Conservation (phyloP, 2,329 filamentous ascomycete genomes). For the Paecilomyces sp. region DNA sequence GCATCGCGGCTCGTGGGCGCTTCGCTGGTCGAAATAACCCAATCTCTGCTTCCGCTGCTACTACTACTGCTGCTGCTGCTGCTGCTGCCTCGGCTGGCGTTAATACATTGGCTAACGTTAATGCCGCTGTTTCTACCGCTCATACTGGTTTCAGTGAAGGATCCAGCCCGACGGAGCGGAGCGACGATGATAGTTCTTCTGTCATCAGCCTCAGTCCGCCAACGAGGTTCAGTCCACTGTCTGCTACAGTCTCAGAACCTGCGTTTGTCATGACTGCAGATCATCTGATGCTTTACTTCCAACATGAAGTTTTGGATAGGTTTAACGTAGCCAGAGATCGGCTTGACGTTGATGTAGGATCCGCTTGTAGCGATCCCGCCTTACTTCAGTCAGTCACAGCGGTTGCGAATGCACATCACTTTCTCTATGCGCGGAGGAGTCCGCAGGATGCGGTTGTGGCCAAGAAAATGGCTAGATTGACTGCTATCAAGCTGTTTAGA, state of each 20-base stretch:
- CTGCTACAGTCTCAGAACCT: not conserved
- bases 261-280: conserved; percentile 3
- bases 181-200: not conserved
- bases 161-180: not conserved
- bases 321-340: conserved; percentile 7
- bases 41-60: not conserved
- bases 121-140: not conserved
- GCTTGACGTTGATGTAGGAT: conserved; percentile 5
- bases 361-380: conserved; percentile 7
- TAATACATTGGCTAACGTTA: not conserved
- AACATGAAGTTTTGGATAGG: conserved; percentile 7
- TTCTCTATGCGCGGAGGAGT: conserved; percentile 2
- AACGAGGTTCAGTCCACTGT: not conserved
- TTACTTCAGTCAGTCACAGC: conserved; percentile 8
- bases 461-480: conserved; percentile 6
- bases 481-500: conserved; percentile 9
- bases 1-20: conserved; percentile 13
- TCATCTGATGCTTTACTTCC: conserved; percentile 9
- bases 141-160: not conserved
- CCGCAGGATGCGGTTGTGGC: conserved; percentile 2
- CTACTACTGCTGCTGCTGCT: conserved; percentile 3
- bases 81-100: no score
- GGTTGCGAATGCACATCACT: conserved; percentile 10
- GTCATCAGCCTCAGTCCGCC: not conserved
- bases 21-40: conserved; percentile 8